Evolutionary conservation across 2,329 filamentous ascomycete species (phyloP).

Genomic region (Aspergillus floridensis): DNA sequence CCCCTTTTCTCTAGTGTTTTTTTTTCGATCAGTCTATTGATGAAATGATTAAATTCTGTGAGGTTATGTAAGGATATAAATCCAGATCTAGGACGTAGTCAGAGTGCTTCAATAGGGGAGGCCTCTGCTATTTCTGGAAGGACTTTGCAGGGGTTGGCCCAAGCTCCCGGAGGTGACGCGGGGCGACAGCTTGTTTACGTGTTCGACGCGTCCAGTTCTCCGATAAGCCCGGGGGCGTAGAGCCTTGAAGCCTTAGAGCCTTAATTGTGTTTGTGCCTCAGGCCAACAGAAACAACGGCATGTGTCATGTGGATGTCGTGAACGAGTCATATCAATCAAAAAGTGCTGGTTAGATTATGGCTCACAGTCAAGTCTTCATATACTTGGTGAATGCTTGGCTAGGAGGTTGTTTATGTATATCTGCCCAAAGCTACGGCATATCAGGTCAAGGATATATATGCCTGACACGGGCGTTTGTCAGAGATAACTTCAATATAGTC

Average conservation of each 20-base stretch:
- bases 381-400: background rate
- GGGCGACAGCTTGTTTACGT: slow-evolving; percentile 22
- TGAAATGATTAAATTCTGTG: background rate
- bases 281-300: background rate
- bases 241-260: slow-evolving; percentile 14
- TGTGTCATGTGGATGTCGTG: too few species aligned
- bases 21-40: background rate
- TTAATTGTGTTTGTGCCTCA: background rate
- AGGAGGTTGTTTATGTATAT: too few species aligned
- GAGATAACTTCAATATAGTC: background rate
- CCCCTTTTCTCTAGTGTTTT: background rate
- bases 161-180: slow-evolving; percentile 22
- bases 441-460: background rate
- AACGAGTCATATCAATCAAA: too few species aligned
- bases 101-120: background rate
- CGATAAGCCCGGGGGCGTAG: slow-evolving; percentile 19
- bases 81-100: background rate
- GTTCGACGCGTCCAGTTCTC: slow-evolving; percentile 20
- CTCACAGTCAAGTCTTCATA: background rate
- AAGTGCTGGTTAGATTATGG: background rate
- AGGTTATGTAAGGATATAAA: background rate
- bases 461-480: background rate
- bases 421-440: background rate
- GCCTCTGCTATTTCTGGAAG: background rate
- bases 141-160: slow-evolving; percentile 16